Base-by-base conservation (phyloP, 257 asterid genomes). In the Pogostemon cablin region DNA sequence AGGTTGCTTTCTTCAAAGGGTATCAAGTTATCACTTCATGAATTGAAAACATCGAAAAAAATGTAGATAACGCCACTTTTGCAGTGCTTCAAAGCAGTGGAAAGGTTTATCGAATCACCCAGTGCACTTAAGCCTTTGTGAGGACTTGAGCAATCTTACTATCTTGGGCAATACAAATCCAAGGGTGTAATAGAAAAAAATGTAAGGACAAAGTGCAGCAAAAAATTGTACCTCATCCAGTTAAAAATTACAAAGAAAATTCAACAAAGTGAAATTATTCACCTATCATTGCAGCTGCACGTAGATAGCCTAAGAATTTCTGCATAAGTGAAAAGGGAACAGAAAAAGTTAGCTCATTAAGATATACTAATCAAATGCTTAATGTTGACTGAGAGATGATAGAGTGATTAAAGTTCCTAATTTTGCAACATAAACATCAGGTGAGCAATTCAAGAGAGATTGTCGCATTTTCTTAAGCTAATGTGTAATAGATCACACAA, bases 241-340 rank as follows among this genome's bases (percentile, higher is more conserved):
- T 50, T 41, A 58, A 40, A 74, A 5, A 34, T 49, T 35, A n/a
- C 41, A 43, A 25, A 53, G n/a, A 63, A 41, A 59, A 17, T 48
- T 43, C 17, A 62, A 50, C 37, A 25, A 1, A 4, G 37, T 1
- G 4, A n/a, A 73, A 17, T 61, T 25, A 25, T 44, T 65, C 65
- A 91, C 96, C 96, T 83, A 93, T 76, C 88, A 87, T 75, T 79
- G 92, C 93, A 54, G 87, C 83, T 20, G 85, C 81, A 47, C 59
- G 61, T 8, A 85, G 59, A 75, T 78, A 72, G 54, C 84, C 87
- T 73, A 81, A 78, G 68, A 81, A 73, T 84, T 82, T 93, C 97
- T 93, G 91, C 88, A 85, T 5, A 73, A 56, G 69, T 41, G 72
- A 65, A 49, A 46, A 34, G 32, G 9, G 65, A 39, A 9, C 5